Base-by-base conservation (phyloP, 306 rosid species). In the Castanopsis chinensis region DNA sequence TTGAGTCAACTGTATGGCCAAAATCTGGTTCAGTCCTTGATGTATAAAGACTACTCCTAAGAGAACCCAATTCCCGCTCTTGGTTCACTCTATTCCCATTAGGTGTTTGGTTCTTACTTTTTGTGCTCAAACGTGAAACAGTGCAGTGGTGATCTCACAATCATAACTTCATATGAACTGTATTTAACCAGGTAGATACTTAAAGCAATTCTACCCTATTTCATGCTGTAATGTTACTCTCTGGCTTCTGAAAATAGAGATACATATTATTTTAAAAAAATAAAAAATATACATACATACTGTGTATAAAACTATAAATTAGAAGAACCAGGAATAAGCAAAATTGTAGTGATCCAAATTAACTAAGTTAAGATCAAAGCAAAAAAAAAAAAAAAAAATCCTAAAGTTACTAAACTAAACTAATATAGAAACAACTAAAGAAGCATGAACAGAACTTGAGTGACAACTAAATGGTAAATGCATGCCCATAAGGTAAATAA, bases 401-500 rank as follows among this genome's bases (percentile, higher is more conserved):
- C 37, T 5, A 6, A 6, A 6, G 43, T 37, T 37, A 6, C 43
- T 37, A 37, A 45, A 45, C 53, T 9, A 45, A 19, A 6, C 4
- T 18, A 17, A 33, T 17, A 33, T 6, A 67, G 27, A 67, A 67
- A 33, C 25, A 8, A 45, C 25, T 32, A 67, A 67, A 67, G 27
- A 9, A 33, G 52, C 23, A 35, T 67, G 52, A 19, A 21, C 3
- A 3, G 32, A 59, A 67, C 72, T 67, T 33, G 11, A 14, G 72
- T 23, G 51, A 33, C 19, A 63, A 33, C 49, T 56, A 74, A 51
- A 45, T 60, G 32, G 35, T 56, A 74, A 51, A 45, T 60, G 32
- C 54, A 78, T 55, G 70, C 77, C 27, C 41, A 53, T 5, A 52
- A 52, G 64, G 67, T 73, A 61, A 69, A 37, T 20, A 20, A 55